Base-by-base conservation (phyloP, 305 asterid genomes). In the Fraxinus sp. region DNA sequence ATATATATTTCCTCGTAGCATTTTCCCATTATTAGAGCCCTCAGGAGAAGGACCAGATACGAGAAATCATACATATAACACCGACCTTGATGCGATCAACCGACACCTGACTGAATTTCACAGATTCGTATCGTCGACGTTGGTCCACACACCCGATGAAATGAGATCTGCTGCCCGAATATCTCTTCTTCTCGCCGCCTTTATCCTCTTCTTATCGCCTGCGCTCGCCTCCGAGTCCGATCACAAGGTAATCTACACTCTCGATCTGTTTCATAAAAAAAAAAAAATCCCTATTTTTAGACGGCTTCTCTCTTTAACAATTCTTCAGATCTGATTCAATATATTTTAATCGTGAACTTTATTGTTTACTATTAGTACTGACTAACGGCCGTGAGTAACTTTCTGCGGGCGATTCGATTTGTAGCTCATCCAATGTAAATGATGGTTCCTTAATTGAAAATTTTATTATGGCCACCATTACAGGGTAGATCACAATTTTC, bases 161-260 rank as follows among this genome's bases (percentile, higher is more conserved):
- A 22, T 22, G 24, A 22, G 24, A 22, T 22, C 24, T 22, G 24
- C 24, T 22, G 24, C 24, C 24, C 24, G 24, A 22, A 22, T 84
- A 8, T 83, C 82, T 32, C 75, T 88, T 81, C 81, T 88, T 82
- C 79, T 89, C 76, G 85, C 83, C 32, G 18, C 87, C 55, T 59
- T 84, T 77, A 3, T 88, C 72, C 70, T 84, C 71, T 37, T 84
- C 80, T 80, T 83, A 77, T 86, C 92, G 85, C 90, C 88, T 80
- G 91, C 81, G 80, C 81, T 86, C 64, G 90, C 92, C 73, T 85
- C 93, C 77, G 94, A 91, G 82, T 87, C 87, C 32, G 94, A 91
- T 91, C 93, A 90, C 80, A 89, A 86, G 94, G 94, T 91, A 80
- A 78, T 30, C 11, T 5, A 6, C 16, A 62, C 26, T 18, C 80